These are phyloP conservation scores for Plantago major DNA, from an alignment of 257 asterid species.

Conservation along the genomic window DNA sequence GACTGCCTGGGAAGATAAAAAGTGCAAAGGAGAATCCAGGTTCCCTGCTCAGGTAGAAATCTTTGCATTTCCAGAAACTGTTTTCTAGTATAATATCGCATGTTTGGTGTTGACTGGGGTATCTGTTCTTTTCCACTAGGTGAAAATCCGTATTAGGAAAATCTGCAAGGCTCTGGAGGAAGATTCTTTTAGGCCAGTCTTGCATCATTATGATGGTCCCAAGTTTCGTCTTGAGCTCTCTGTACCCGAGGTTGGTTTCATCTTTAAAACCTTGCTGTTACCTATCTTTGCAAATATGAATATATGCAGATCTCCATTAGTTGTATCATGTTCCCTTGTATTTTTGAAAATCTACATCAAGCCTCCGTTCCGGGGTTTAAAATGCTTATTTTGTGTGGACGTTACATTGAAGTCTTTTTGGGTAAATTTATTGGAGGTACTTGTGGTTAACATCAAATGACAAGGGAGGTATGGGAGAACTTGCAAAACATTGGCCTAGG, in stretches of 20 bases:
- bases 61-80: conserved; percentile 2
- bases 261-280: background rate
- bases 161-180: conserved; percentile 84
- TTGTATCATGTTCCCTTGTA: background rate
- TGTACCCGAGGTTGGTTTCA: conserved; percentile 73
- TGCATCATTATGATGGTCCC: conserved; percentile 98
- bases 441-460: too few relatives aligned
- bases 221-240: conserved; percentile 97
- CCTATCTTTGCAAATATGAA: background rate
- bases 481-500: too few relatives aligned
- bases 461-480: too few relatives aligned
- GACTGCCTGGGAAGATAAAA: conserved; percentile 99
- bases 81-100: background rate
- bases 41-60: conserved; percentile 89
- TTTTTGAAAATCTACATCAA: too few relatives aligned
- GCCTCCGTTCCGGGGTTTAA: too few relatives aligned
- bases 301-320: background rate
- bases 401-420: too few relatives aligned
- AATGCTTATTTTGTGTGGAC: too few relatives aligned
- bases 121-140: conserved; percentile 36
- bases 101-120: conserved; percentile 15
- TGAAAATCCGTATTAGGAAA: conserved; percentile 72
- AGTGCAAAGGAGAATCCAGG: conserved; percentile 96
- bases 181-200: conserved; percentile 91
- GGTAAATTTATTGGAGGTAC: too few relatives aligned